A percentile compares a stretch with the other conserved stretches of the same genome.
Conservation (phyloP, 2,329 filamentous ascomycete species). For the Fusarium napiforme region DNA sequence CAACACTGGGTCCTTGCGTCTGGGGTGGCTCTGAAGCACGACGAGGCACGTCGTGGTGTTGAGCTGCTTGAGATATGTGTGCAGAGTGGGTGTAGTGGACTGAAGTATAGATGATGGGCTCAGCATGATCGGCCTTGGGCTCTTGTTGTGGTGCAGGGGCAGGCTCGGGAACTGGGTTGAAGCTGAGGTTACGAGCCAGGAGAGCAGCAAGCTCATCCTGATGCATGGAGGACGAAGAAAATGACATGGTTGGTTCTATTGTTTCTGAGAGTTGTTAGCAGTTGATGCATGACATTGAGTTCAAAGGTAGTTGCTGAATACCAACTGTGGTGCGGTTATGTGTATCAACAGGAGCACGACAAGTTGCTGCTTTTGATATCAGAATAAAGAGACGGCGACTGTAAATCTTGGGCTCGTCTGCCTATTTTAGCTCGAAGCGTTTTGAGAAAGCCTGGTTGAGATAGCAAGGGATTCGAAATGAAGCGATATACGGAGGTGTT, state of each 20-base stretch:
- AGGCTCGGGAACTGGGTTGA: conserved; percentile 55
- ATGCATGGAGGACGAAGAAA: conserved; percentile 62
- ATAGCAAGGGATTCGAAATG: conserved; percentile 35
- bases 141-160: conserved; percentile 40
- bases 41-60: conserved; percentile 53
- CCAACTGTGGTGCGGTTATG: conserved; percentile 12
- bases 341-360: background rate
- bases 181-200: conserved; percentile 79
- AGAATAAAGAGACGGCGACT: background rate
- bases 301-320: conserved; percentile 16
- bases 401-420: background rate
- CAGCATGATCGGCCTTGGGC: conserved; percentile 48
- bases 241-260: conserved; percentile 50
- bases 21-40: conserved; percentile 63
- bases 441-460: conserved; percentile 16
- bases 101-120: conserved; percentile 75
- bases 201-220: conserved; percentile 86
- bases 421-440: conserved; percentile 14
- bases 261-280: conserved; percentile 25
- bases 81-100: conserved; percentile 87
- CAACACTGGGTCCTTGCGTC: conserved; percentile 61
- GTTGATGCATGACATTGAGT: background rate
- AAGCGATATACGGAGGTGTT: conserved; percentile 31
- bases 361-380: background rate
- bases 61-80: conserved; percentile 58